Conservation (phyloP, 2,329 filamentous ascomycete genomes). For the Bipolaris sorokiniana region DNA sequence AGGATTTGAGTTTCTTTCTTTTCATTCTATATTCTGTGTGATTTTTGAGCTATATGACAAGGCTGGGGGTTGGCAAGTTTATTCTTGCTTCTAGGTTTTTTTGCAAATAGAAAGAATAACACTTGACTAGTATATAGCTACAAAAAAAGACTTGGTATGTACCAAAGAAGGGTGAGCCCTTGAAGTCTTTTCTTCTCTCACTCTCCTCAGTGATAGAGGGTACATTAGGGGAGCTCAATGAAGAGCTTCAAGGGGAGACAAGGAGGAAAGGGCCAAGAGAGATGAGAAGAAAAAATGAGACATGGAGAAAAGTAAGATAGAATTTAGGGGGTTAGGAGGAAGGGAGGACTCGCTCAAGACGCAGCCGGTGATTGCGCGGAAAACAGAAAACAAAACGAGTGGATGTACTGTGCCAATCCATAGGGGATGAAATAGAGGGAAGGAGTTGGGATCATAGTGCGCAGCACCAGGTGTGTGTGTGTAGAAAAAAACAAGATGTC, state of each 20-base stretch:
- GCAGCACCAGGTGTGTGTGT: conserved; percentile 9
- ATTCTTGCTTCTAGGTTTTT: neutral
- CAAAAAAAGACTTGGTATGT: neutral
- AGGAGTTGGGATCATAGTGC: neutral
- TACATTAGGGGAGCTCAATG: neutral
- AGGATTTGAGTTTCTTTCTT: too few relatives aligned
- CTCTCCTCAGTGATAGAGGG: neutral
- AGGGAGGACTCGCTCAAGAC: neutral
- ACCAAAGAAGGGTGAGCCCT: neutral
- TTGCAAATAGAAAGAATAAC: neutral
- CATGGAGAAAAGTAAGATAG: conserved; percentile 3
- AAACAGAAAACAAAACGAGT: conserved; percentile 10
- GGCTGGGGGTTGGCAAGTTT: too few relatives aligned
- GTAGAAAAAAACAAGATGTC: too few relatives aligned
- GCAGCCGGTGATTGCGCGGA: too few relatives aligned
- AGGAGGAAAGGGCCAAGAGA: neutral
- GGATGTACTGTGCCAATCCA: conserved; percentile 15
- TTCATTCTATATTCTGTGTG: too few relatives aligned
- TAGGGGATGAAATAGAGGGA: neutral
- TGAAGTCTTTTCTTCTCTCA: neutral
- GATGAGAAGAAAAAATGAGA: conserved; percentile 5
- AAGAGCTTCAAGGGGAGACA: neutral
- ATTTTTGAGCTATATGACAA: too few relatives aligned
- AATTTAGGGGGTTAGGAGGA: neutral
- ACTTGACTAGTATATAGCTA: neutral